Evolutionary conservation across 1,284 basidiomycete genomes (phyloP).

Genomic region (Termitomyces sp.): DNA sequence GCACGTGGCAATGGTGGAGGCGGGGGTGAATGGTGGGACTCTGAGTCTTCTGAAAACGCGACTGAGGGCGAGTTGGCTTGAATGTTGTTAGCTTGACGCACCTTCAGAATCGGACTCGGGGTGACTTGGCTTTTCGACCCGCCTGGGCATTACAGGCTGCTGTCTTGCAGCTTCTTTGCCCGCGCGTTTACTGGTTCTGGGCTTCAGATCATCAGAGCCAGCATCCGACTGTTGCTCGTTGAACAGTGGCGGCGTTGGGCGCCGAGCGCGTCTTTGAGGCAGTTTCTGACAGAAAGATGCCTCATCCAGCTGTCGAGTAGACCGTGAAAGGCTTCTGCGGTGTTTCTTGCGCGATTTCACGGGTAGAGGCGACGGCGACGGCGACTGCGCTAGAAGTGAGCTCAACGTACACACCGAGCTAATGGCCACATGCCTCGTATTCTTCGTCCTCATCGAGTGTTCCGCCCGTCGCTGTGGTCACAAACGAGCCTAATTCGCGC

Average conservation of each 20-base stretch:
- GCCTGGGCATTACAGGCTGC: not conserved
- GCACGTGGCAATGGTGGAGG: constrained; percentile 29
- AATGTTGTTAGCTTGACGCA: not conserved
- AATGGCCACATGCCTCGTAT: constrained; percentile 14
- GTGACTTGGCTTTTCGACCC: not conserved
- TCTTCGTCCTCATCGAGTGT: constrained; percentile 21
- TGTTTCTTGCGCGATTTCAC: constrained; percentile 6
- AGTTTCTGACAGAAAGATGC: not conserved
- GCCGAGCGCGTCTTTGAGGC: constrained; percentile 8
- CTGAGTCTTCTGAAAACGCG: constrained; percentile 20
- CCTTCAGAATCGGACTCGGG: constrained; percentile 4
- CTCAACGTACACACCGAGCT: constrained; percentile 2
- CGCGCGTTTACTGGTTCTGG: not conserved
- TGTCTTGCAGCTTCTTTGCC: not conserved
- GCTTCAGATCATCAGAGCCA: not conserved
- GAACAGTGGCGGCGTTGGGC: constrained; percentile 5
- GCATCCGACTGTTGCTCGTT: not conserved
- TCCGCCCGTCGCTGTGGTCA: constrained; percentile 56
- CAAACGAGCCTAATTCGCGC: constrained; percentile 66
- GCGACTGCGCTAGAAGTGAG: constrained; percentile 6
- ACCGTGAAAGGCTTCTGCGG: not conserved
- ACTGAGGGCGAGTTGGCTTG: not conserved
- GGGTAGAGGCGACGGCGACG: constrained; percentile 7
- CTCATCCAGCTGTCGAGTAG: not conserved
- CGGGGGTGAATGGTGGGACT: constrained; percentile 17